A percentile compares a stretch with the other conserved stretches of the same genome.
These are phyloP conservation scores for Fusarium bulbicola DNA, from an alignment of 2,329 filamentous ascomycete genomes.

Conservation along the genomic window DNA sequence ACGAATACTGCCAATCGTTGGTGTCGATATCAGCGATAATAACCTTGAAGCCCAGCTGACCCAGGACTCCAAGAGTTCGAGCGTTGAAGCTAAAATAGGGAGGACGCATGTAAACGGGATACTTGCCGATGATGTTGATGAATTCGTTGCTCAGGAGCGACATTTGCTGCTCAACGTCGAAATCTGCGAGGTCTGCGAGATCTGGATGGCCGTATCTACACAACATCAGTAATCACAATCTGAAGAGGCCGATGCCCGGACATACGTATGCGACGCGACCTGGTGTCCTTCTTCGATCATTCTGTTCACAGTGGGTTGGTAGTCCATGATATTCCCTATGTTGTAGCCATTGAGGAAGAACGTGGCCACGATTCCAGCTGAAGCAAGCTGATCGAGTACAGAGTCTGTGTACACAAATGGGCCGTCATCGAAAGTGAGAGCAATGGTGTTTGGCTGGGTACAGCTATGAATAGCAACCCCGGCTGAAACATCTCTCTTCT, in stretches of 20 bases:
- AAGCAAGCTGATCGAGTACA: slow-evolving; percentile 18
- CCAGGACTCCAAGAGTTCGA: not conserved
- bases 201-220: slow-evolving; percentile 7
- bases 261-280: slow-evolving; percentile 16
- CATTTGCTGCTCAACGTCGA: slow-evolving; percentile 20
- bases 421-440: slow-evolving; percentile 23
- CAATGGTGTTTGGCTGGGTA: slow-evolving; percentile 1
- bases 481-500: not conserved
- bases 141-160: not conserved
- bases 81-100: slow-evolving; percentile 22
- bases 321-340: slow-evolving; percentile 11
- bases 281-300: slow-evolving; percentile 17
- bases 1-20: slow-evolving; percentile 12
- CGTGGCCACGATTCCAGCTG: slow-evolving; percentile 1
- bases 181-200: not conserved
- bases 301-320: not conserved
- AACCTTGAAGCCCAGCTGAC: slow-evolving; percentile 14
- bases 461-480: slow-evolving; percentile 12
- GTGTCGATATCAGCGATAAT: slow-evolving; percentile 28
- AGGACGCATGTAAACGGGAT: slow-evolving; percentile 18
- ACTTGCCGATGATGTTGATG: slow-evolving; percentile 12
- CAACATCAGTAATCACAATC: rapidly evolving
- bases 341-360: slow-evolving; percentile 17
- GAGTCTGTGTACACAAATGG: slow-evolving; percentile 10
- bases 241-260: rapidly evolving